Conservation (phyloP, 257 asterid genomes). For the Solanum bukasovii region DNA sequence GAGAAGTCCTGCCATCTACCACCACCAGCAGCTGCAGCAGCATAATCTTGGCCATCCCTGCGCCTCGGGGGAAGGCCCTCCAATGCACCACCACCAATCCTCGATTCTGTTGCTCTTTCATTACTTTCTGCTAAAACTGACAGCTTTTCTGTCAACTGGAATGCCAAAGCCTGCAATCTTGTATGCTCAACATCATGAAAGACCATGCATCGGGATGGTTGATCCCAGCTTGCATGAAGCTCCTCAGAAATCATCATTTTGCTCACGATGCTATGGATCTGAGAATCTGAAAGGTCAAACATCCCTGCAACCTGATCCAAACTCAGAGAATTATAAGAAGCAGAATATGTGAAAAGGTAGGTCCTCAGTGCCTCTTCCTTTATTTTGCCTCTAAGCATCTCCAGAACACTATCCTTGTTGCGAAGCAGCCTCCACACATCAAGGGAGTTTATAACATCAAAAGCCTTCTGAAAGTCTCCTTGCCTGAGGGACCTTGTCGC, state of each 20-base stretch:
- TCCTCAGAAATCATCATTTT: conserved; percentile 91
- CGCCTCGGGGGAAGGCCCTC: conserved; percentile 77
- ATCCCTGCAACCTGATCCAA: conserved; percentile 69
- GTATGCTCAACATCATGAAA: conserved; percentile 77
- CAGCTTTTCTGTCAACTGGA: conserved; percentile 76
- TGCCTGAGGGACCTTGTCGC: conserved; percentile 77
- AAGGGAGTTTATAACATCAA: conserved; percentile 51
- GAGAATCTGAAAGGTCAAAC: conserved; percentile 66
- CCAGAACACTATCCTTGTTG: conserved; percentile 57
- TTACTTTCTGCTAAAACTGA: conserved; percentile 68
- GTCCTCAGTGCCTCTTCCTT: conserved; percentile 93
- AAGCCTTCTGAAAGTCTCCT: conserved; percentile 77
- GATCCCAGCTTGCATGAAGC: conserved; percentile 93
- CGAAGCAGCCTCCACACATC: conserved; percentile 80
- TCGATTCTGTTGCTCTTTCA: conserved; percentile 70
- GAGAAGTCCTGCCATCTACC: conserved; percentile 84
- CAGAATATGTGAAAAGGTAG: conserved; percentile 68
- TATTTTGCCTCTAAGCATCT: conserved; percentile 69
- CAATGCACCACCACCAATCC: conserved; percentile 77
- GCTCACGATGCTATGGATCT: conserved; percentile 62
- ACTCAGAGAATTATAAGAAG: conserved; percentile 65
- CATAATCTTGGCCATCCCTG: conserved; percentile 85
- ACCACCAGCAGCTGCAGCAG: conserved; percentile 40
- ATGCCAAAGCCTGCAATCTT: conserved; percentile 69
- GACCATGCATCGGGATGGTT: conserved; percentile 73